Evolutionary conservation across 352 stramenopile genomes (phyloP), one percentile per base, ranked within the genome.

Genomic region (Phytophthora megakarya): DNA sequence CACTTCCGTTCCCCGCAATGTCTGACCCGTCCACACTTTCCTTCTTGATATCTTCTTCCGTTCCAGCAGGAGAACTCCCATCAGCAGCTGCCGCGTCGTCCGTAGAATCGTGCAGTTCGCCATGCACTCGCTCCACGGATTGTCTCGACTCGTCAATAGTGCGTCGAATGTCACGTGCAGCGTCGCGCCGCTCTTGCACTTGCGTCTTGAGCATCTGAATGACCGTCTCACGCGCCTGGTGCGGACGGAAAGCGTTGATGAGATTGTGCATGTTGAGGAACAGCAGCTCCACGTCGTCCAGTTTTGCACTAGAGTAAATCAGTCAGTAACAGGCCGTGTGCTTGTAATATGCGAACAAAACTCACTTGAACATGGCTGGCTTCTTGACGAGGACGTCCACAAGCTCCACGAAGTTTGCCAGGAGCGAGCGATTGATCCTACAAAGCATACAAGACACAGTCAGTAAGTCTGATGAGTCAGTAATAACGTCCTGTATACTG

Each of bases 231-330:
- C 86, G 80, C n/a, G 84, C 82, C 54, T 95, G 84, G 56, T 95
- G 87, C 43, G 87, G 87, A 18, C 87, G 81, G 72, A 93, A 95
- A 30, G 83, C 70, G 71, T 95, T 95, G 67, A 95, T 95, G 58
- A 93, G 78, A 68, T 95, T 95, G 81, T 95, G 87, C 84, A 95
- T 88, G 70, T 95, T 95, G 51, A 95, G 73, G 56, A 95, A 93
- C 23, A 95, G 78, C 60, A 89, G 77, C 71, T 95, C 87, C 18
- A 95, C 64, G 50, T 95, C 87, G 67, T 91, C 75, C 49, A 95
- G 73, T 70, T 95, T 95, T 45, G 86, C 80, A 66, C 86, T 95
- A 38, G 15, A 58, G 23, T 43, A 73, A 1, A 37, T 38, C 28
- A 25, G 15, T 53, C 30, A 65, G 15, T 26, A 62, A 35, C 18